These are phyloP conservation scores for Ophiostoma triangulosporum DNA, from an alignment of 2,329 filamentous ascomycete species.

Conservation along the genomic window DNA sequence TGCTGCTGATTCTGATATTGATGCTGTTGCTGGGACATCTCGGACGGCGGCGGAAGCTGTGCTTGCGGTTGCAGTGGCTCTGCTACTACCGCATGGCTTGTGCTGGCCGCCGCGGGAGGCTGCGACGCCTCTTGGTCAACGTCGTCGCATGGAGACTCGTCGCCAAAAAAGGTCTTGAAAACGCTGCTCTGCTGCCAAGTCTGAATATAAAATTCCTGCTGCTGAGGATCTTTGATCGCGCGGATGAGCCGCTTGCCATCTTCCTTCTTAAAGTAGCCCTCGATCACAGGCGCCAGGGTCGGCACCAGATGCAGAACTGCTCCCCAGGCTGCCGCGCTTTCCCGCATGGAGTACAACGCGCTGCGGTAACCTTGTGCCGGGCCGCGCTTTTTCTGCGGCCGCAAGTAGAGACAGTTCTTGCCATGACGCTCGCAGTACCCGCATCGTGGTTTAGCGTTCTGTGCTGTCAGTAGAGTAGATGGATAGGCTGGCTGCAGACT, in stretches of 20 bases:
- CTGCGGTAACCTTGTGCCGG: conserved; percentile 26
- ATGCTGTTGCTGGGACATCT: neutral
- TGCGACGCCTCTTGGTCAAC: neutral
- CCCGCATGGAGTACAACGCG: conserved; percentile 25
- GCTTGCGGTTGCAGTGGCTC: neutral
- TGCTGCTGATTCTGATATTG: neutral
- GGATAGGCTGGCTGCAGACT: too few relatives aligned
- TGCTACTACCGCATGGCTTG: neutral
- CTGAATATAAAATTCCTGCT: conserved; percentile 24
- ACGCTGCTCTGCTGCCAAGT: conserved; percentile 24
- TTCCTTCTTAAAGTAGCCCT: conserved; percentile 21
- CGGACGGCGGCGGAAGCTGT: neutral
- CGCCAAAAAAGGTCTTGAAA: conserved; percentile 22
- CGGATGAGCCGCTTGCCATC: conserved; percentile 19
- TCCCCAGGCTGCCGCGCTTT: conserved; percentile 27
- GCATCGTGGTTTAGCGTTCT: conserved; percentile 31
- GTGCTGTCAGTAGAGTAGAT: neutral
- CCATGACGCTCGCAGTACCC: conserved; percentile 29
- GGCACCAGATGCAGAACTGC: conserved; percentile 24
- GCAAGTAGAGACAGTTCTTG: conserved; percentile 24
- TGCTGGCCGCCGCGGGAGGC: neutral
- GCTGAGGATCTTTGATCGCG: conserved; percentile 23
- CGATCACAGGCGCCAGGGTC: conserved; percentile 23
- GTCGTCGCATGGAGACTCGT: conserved; percentile 9
- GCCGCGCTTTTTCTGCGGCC: conserved; percentile 26